phyloP scores from a whole-genome alignment of 768 basidiomycete species.

The Rubroboletus satanas region DNA sequence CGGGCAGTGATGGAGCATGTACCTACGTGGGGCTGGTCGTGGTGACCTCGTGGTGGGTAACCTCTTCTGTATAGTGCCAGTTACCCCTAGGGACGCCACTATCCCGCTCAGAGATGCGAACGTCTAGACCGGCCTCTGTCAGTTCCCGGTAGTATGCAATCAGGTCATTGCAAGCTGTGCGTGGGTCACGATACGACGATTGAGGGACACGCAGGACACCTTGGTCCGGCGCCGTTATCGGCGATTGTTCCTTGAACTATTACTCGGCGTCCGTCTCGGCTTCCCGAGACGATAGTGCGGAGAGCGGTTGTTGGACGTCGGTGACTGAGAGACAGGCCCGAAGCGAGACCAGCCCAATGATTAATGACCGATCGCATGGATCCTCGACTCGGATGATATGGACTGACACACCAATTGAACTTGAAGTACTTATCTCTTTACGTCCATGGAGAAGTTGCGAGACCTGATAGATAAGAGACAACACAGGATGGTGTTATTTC shows the following conservation, averaged over 20 bases:
- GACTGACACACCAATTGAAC: neutral
- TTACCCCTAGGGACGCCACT: neutral
- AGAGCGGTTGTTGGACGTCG: neutral
- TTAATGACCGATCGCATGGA: neutral
- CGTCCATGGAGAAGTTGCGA: neutral
- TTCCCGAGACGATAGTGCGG: neutral
- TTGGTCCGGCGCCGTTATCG: slow-evolving; percentile 3
- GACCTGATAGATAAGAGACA: neutral
- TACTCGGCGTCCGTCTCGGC: neutral
- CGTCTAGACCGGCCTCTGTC: neutral
- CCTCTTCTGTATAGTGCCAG: slow-evolving; percentile 3
- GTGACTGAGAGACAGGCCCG: neutral
- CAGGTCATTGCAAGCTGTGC: neutral
- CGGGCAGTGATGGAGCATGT: too few relatives aligned
- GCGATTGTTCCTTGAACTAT: neutral
- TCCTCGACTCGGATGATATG: neutral
- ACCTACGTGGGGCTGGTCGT: too few relatives aligned
- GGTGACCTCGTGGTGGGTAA: neutral
- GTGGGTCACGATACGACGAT: neutral
- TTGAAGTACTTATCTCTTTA: neutral
- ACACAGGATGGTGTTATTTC: neutral
- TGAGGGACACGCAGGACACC: neutral
- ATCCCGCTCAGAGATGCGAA: slow-evolving; percentile 5
- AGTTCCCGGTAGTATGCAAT: neutral
- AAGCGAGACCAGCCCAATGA: neutral